phyloP scores from a whole-genome alignment of 371 early-diverging fungal genomes.

The Actinomortierella wolfii region DNA sequence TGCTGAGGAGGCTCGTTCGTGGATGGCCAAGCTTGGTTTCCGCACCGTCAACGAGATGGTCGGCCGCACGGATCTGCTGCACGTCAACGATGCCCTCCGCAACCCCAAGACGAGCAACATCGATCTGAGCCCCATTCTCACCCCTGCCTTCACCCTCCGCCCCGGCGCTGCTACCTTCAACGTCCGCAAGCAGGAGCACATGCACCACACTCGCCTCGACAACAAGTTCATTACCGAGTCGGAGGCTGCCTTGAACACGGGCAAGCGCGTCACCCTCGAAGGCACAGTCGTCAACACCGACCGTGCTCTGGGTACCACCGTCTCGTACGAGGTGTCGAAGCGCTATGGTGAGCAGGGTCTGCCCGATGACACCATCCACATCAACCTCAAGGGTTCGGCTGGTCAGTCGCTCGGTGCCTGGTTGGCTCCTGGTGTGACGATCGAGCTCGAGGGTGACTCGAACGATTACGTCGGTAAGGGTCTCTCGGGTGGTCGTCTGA shows the following conservation, averaged over 20 bases:
- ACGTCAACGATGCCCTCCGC: slow-evolving; percentile 70
- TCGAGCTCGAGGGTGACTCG: slow-evolving; percentile 95
- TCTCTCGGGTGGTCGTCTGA: slow-evolving; percentile 88
- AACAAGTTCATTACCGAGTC: slow-evolving; percentile 83
- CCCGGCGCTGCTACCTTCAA: slow-evolving; percentile 86
- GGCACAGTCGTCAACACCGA: slow-evolving; percentile 91
- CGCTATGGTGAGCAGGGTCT: slow-evolving; percentile 84
- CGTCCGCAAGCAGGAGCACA: slow-evolving; percentile 85
- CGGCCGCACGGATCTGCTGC: slow-evolving; percentile 85
- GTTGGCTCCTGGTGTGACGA: slow-evolving; percentile 87
- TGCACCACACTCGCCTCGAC: slow-evolving; percentile 83
- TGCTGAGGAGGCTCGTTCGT: slow-evolving; percentile 89
- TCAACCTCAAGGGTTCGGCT: slow-evolving; percentile 90
- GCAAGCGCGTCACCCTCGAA: slow-evolving; percentile 64
- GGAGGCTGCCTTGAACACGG: slow-evolving; percentile 68
- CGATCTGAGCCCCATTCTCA: slow-evolving; percentile 85
- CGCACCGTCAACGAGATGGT: slow-evolving; percentile 95
- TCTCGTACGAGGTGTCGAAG: slow-evolving; percentile 88
- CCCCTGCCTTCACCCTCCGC: slow-evolving; percentile 85
- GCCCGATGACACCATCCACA: slow-evolving; percentile 83
- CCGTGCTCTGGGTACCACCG: slow-evolving; percentile 90
- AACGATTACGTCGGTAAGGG: slow-evolving; percentile 99
- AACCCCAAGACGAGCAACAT: slow-evolving; percentile 87
- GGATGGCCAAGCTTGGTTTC: slow-evolving; percentile 95
- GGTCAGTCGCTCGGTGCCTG: slow-evolving; percentile 97